Base-by-base conservation (phyloP, 2,329 filamentous ascomycete species). In the Cladosporium phlei region DNA sequence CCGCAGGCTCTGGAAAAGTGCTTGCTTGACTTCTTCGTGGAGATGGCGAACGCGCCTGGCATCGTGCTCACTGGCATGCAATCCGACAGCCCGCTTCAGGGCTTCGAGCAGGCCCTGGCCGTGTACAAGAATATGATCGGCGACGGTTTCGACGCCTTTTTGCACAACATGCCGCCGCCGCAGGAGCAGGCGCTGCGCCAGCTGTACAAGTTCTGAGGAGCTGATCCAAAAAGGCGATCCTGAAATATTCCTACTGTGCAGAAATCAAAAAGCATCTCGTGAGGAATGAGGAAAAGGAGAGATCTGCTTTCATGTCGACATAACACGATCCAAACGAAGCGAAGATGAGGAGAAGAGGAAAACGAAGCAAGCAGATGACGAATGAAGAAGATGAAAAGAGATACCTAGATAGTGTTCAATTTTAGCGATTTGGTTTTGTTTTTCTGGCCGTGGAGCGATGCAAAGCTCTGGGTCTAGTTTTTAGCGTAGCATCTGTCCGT, bases 1-100 rank as follows among this genome's bases (percentile, higher is more conserved):
- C 93, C 93, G 1, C 80, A 89, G 62, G 88, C 89, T 2, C 91
- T 98, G 80, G 93, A 97, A 69, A 84, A 84, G 56, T 86, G 83
- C 48, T 74, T 98, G 30, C 74, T 85, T 27, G 79, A 85, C 47
- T 94, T 93, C 69, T 95, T 98, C 65, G 78, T 75, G 42, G 78
- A 87, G 48, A 94, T 97, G 69, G 86, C 91, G 12, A 76, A 79
- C 50, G 95, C 76, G 50, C 73, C 76, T 12, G 67, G 64, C 47
- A 72, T 89, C 65, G 66, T 70, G 30, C 59, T 72, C 14, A 79
- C 80, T 49, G 78, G 83, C 54, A 77, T 83, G 52, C 74, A 76
- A 51, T 70, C 79, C 46, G 75, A 75, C 49, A 80, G 73, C 48
- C 77, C 80, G 44, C 79, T 85, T 48, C 77, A 80, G 45, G 80